phyloP scores from a whole-genome alignment of 345 rosid species.

The Ceriops tagal region DNA sequence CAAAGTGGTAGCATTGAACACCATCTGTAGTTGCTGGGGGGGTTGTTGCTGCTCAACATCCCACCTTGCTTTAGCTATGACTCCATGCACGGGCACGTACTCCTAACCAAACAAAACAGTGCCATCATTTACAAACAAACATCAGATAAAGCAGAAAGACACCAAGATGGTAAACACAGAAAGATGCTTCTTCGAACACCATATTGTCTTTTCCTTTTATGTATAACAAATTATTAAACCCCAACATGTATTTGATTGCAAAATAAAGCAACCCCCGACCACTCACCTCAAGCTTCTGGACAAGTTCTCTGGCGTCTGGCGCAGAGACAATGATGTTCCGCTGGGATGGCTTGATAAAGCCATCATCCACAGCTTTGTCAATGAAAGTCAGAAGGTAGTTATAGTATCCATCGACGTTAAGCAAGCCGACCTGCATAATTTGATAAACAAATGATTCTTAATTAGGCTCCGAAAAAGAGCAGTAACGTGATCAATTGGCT shows the following conservation, averaged over 20 bases:
- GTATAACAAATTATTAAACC: not conserved
- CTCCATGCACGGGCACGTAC: constrained; percentile 77
- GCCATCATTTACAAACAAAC: constrained; percentile 17
- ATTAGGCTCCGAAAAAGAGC: not conserved
- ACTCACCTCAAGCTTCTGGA: constrained; percentile 90
- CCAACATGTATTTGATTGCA: constrained; percentile 9
- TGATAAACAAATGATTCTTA: not conserved
- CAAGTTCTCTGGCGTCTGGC: constrained; percentile 78
- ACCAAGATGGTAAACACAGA: constrained; percentile 8
- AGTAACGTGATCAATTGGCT: not conserved
- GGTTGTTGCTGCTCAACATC: constrained; percentile 51
- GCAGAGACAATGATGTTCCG: constrained; percentile 91
- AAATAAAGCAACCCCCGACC: not conserved
- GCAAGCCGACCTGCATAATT: constrained; percentile 76
- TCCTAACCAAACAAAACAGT: constrained; percentile 45
- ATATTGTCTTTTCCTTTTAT: constrained; percentile 21
- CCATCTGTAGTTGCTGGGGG: constrained; percentile 36
- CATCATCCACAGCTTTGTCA: constrained; percentile 97
- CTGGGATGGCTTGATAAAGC: constrained; percentile 84
- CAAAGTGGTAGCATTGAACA: constrained; percentile 41
- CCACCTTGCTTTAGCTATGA: constrained; percentile 71
- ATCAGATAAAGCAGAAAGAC: not conserved
- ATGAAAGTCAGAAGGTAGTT: constrained; percentile 72
- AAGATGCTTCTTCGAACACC: constrained; percentile 17
- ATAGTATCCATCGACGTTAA: constrained; percentile 94